A percentile compares a stretch with the other conserved stretches of the same genome.
Conservation (phyloP, 1,139 yeast species). For the Scheffersomyces cryptocercus region DNA sequence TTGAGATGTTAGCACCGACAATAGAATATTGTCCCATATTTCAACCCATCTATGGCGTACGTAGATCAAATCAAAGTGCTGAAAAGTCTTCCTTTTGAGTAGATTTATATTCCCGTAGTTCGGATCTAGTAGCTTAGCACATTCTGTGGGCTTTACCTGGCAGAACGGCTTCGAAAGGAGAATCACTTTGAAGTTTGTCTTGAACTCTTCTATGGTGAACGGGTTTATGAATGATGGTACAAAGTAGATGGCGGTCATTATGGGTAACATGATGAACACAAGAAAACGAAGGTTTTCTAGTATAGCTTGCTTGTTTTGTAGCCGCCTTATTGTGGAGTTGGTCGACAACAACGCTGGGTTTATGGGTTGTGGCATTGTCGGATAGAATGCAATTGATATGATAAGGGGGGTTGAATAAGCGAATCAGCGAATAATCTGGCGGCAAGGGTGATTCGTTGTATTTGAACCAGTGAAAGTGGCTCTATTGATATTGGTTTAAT, state of each 20-base stretch:
- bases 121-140: slow-evolving; percentile 12
- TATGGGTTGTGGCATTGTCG: too few species aligned
- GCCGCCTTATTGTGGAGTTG: too few species aligned
- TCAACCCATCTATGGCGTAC: slow-evolving; percentile 17
- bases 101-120: slow-evolving; percentile 8
- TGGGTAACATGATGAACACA: slow-evolving; percentile 7
- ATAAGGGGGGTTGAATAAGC: too few species aligned
- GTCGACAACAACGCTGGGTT: too few species aligned
- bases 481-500: too few species aligned
- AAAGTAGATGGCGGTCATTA: slow-evolving; percentile 6
- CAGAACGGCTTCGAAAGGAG: slow-evolving; percentile 17
- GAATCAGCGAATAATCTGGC: too few species aligned
- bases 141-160: slow-evolving; percentile 14
- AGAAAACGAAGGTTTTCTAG: slow-evolving; percentile 6
- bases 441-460: too few species aligned
- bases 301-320: neutral
- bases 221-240: slow-evolving; percentile 9
- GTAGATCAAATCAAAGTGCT: slow-evolving; percentile 17
- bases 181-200: slow-evolving; percentile 14
- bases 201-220: slow-evolving; percentile 10
- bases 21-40: slow-evolving; percentile 12
- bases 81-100: slow-evolving; percentile 12
- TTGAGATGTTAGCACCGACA: slow-evolving; percentile 4
- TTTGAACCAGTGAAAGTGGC: too few species aligned
- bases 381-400: neutral